Evolutionary conservation across 805 yeast species (phyloP).

Genomic region (Dipodascus albidus): DNA sequence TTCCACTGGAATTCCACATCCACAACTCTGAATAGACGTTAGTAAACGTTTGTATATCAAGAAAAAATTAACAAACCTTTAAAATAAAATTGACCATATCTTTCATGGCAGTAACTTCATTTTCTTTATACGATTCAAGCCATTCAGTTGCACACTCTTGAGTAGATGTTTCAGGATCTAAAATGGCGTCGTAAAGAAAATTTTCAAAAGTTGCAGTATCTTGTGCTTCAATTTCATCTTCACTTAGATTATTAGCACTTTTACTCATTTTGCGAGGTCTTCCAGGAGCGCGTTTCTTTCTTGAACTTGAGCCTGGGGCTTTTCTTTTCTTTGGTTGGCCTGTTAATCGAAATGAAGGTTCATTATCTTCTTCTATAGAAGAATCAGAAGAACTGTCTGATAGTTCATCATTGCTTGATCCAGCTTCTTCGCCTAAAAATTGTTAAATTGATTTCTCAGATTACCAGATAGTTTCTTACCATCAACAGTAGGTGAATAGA

Average conservation of each 20-base stretch:
- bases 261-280: neutral
- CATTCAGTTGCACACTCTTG: constrained; percentile 44
- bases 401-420: neutral
- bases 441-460: neutral
- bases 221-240: neutral
- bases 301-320: neutral
- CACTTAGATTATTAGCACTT: neutral
- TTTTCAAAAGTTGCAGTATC: neutral
- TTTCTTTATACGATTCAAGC: constrained; percentile 40
- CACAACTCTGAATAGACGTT: constrained; percentile 34
- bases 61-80: constrained; percentile 22
- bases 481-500: neutral
- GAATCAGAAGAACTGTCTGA: neutral
- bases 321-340: neutral
- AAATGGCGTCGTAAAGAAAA: constrained; percentile 31
- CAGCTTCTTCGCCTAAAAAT: neutral
- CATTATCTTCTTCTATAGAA: neutral
- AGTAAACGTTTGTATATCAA: neutral
- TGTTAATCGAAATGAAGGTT: neutral
- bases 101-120: constrained; percentile 39
- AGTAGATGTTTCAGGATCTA: constrained; percentile 37
- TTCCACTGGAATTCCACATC: constrained; percentile 54
- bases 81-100: constrained; percentile 58
- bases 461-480: neutral
- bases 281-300: neutral